A percentile compares a stretch with the other conserved stretches of the same genome.
Evolutionary conservation across 306 rosid species (phyloP).

Genomic region (Morella rubra): DNA sequence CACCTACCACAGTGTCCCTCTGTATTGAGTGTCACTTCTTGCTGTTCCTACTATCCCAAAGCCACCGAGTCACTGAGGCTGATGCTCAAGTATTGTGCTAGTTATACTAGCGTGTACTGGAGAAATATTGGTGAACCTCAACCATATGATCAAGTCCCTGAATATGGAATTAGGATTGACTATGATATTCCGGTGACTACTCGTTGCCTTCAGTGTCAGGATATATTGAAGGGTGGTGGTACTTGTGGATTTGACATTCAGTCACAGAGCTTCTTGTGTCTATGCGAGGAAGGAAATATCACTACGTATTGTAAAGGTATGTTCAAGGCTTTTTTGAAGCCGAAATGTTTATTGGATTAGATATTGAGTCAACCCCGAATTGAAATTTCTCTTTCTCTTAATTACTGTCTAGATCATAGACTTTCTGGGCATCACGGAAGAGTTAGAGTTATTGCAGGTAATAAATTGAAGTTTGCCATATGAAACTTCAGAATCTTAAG

Average conservation of each 20-base stretch:
- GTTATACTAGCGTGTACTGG: constrained; percentile 87
- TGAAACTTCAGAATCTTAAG: constrained; percentile 1
- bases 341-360: not conserved
- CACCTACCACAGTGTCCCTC: constrained; percentile 73
- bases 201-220: constrained; percentile 80
- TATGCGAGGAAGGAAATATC: constrained; percentile 65
- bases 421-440: constrained; percentile 42
- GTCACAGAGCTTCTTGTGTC: constrained; percentile 59
- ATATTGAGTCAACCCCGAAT: not conserved
- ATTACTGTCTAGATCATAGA: not conserved
- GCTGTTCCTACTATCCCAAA: constrained; percentile 86
- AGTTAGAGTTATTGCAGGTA: constrained; percentile 78
- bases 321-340: not conserved
- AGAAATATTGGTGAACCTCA: constrained; percentile 69
- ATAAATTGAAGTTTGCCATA: not conserved
- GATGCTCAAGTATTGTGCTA: constrained; percentile 77
- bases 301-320: constrained; percentile 82
- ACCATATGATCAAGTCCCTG: constrained; percentile 81
- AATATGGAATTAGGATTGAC: constrained; percentile 80
- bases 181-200: constrained; percentile 80
- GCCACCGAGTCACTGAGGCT: constrained; percentile 72
- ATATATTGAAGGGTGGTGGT: constrained; percentile 74
- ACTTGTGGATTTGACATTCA: constrained; percentile 72
- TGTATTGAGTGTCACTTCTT: constrained; percentile 47
- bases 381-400: not conserved